Evolutionary conservation across 2,329 filamentous ascomycete species (phyloP), one percentile per base, ranked within the genome.

Genomic region (Cladophialophora chaetospira): DNA sequence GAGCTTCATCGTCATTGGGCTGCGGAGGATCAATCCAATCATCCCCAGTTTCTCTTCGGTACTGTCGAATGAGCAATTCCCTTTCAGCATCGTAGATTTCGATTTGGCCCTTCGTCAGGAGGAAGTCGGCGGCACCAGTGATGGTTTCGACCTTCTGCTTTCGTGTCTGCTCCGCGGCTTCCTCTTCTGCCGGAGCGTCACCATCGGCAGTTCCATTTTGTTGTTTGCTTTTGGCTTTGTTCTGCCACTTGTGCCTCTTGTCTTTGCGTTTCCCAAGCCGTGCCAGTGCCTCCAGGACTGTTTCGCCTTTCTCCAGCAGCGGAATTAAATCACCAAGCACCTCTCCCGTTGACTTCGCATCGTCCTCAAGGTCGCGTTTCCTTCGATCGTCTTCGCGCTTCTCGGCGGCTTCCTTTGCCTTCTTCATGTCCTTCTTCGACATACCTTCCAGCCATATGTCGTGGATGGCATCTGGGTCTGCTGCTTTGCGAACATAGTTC

Each of bases 41-140:
- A 66, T 96, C 91, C 29, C 92, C 92, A 0, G 91, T 91, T 72
- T 97, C 92, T 48, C 86, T 85, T 62, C 83, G 82, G 71, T 91
- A 97, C 70, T 93, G 88, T 29, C 94, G 82, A 52, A 92, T 84
- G 25, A 99, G 81, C 59, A 88, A 73, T 73, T 97, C 94, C 55
- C 92, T 82, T 70, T 95, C 90, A 42, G 87, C 82, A 56, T 97
- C 91, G 73, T 97, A 99, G 47, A 97, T 87, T n/a, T 97, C 91
- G 2, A 86, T 83, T 62, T 93, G 85, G 17, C 92, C 92, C 53
- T 93, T 81, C 26, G 87, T 87, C 51, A 97, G 83, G 0, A 99
- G 79, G 61, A 89, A 88, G 73, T 97, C 92, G 3, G 94, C 92
- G 8, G 93, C 91, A 42, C 89, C 91, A 0, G 94, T 97, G 61